Evolutionary conservation across 2,329 filamentous ascomycete species (phyloP).

Genomic region (Penicillium aurantiogriseum): DNA sequence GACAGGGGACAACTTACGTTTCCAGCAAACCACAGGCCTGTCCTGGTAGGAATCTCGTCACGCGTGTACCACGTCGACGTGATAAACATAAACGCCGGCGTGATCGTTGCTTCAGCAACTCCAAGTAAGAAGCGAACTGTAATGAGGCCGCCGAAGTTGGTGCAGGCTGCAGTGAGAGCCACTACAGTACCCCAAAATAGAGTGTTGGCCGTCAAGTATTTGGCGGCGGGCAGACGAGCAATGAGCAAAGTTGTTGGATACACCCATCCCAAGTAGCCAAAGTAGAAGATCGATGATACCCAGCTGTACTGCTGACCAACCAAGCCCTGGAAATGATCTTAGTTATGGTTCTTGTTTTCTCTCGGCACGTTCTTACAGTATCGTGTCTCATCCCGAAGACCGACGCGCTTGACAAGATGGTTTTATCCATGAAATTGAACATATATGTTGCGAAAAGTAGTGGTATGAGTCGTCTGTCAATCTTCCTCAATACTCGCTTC

Average conservation of each 20-base stretch:
- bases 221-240: slow-evolving; percentile 26
- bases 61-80: slow-evolving; percentile 58
- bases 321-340: slow-evolving; percentile 7
- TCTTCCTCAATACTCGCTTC: slow-evolving; percentile 49
- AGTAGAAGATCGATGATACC: slow-evolving; percentile 32
- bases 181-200: slow-evolving; percentile 52
- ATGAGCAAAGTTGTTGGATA: slow-evolving; percentile 29
- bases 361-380: slow-evolving; percentile 19
- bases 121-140: slow-evolving; percentile 55
- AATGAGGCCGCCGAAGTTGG: slow-evolving; percentile 52
- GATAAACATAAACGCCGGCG: slow-evolving; percentile 57
- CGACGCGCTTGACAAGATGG: slow-evolving; percentile 55
- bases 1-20: slow-evolving; percentile 10
- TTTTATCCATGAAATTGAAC: slow-evolving; percentile 63
- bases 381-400: slow-evolving; percentile 58
- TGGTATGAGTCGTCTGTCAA: slow-evolving; percentile 4
- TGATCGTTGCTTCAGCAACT: slow-evolving; percentile 55
- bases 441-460: slow-evolving; percentile 54
- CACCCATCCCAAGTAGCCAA: slow-evolving; percentile 31
- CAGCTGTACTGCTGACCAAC: slow-evolving; percentile 29
- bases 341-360: not conserved
- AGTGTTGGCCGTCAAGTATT: slow-evolving; percentile 40
- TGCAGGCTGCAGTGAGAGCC: slow-evolving; percentile 49
- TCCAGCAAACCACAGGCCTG: slow-evolving; percentile 55
- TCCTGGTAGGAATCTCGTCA: slow-evolving; percentile 55